Conservation (phyloP, 2,329 filamentous ascomycete genomes). For the Neonectria faginata region DNA sequence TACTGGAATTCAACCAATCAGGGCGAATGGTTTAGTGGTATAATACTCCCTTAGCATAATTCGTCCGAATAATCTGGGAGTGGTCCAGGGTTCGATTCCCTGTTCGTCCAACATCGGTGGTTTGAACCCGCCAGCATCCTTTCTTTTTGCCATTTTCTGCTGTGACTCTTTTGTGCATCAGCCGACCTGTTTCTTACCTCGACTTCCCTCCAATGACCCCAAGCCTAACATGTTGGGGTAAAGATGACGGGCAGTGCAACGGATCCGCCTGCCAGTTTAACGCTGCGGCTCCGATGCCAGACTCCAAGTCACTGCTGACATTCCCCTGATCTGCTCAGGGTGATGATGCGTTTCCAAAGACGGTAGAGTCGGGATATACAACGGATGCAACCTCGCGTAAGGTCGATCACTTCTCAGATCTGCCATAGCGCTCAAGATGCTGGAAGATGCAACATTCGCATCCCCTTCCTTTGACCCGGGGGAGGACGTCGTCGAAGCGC, state of each 20-base stretch:
- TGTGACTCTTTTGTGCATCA: background rate
- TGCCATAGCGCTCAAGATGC: background rate
- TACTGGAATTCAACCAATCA: background rate
- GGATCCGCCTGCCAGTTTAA: background rate
- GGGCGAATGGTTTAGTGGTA: constrained; percentile 15
- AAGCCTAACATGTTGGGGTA: background rate
- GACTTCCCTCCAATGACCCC: background rate
- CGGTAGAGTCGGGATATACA: background rate
- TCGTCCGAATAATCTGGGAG: constrained; percentile 11
- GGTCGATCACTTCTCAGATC: background rate
- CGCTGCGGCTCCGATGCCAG: background rate
- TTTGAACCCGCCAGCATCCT: background rate
- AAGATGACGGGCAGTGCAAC: background rate
- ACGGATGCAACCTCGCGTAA: background rate
- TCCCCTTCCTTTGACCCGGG: background rate
- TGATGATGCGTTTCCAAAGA: background rate
- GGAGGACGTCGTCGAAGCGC: background rate
- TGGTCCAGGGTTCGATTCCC: constrained; percentile 15
- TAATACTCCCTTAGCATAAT: constrained; percentile 14
- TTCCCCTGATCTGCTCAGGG: background rate
- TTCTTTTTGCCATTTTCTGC: constrained; percentile 1
- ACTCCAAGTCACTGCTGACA: background rate
- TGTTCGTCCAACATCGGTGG: constrained; percentile 8
- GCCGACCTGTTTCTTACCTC: background rate
- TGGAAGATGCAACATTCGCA: background rate